A percentile compares a stretch with the other conserved stretches of the same genome.
These are phyloP conservation scores for Dacryopinax spathularia DNA, from an alignment of 768 basidiomycete genomes.

Conservation along the genomic window DNA sequence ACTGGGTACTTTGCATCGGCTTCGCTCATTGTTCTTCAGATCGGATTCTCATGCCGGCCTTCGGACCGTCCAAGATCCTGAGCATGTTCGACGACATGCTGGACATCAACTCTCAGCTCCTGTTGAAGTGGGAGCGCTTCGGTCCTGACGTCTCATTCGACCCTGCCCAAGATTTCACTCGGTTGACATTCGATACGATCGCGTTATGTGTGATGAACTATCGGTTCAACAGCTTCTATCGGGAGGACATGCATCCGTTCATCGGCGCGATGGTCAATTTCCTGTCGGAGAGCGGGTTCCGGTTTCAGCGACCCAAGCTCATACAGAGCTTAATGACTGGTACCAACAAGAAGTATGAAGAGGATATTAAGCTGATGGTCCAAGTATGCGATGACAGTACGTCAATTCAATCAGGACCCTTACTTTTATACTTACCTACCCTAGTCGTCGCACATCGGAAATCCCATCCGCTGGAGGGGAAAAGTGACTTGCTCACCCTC, in stretches of 20 bases:
- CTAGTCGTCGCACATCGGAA: slow-evolving; percentile 30
- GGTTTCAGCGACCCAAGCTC: slow-evolving; percentile 26
- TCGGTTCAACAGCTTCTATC: slow-evolving; percentile 37
- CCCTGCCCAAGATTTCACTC: slow-evolving; percentile 35
- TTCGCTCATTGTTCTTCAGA: slow-evolving; percentile 21
- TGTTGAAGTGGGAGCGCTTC: slow-evolving; percentile 35
- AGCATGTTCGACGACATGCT: slow-evolving; percentile 38
- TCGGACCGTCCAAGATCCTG: slow-evolving; percentile 31
- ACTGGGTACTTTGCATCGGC: neutral
- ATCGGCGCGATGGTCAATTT: slow-evolving; percentile 30
- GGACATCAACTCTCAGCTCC: slow-evolving; percentile 32
- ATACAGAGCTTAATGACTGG: slow-evolving; percentile 26
- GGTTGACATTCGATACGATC: slow-evolving; percentile 35
- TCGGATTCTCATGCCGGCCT: slow-evolving; percentile 30
- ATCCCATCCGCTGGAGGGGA: slow-evolving; percentile 24
- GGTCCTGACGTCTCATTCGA: slow-evolving; percentile 31
- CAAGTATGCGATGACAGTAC: slow-evolving; percentile 29
- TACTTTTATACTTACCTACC: neutral
- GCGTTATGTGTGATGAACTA: neutral
- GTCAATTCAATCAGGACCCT: slow-evolving; percentile 8
- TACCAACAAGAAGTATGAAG: slow-evolving; percentile 28
- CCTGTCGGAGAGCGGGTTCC: slow-evolving; percentile 27
- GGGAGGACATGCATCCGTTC: slow-evolving; percentile 28
- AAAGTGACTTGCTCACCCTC: slow-evolving; percentile 32
- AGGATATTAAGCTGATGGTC: slow-evolving; percentile 30